Evolutionary conservation across 441 rosid genomes (phyloP).

Genomic region (Breynia disticha): DNA sequence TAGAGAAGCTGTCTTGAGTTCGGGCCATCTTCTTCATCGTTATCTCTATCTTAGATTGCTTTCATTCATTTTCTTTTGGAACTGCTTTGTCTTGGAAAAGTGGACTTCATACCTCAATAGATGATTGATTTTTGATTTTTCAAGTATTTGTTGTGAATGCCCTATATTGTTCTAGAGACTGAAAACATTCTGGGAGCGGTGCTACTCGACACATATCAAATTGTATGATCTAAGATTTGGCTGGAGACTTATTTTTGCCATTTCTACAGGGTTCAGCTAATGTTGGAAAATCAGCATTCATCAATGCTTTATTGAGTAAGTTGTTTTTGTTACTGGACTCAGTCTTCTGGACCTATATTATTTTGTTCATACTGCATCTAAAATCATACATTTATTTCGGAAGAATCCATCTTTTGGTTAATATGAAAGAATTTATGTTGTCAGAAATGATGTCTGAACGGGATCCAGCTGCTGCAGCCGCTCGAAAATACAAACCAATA

Average conservation of each 20-base stretch:
- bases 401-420: neutral
- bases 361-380: neutral
- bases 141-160: too few species aligned
- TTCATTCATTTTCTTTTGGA: neutral
- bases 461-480: slow-evolving; percentile 93
- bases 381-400: neutral
- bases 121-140: too few species aligned
- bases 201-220: too few species aligned
- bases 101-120: too few species aligned
- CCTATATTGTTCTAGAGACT: too few species aligned
- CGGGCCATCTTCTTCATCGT: neutral
- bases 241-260: slow-evolving; percentile 10
- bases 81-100: too few species aligned
- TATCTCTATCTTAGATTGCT: neutral
- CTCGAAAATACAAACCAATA: slow-evolving; percentile 77
- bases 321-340: slow-evolving; percentile 4
- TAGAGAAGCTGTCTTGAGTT: neutral
- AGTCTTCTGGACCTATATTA: neutral
- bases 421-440: neutral
- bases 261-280: slow-evolving; percentile 81
- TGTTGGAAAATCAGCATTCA: slow-evolving; percentile 97
- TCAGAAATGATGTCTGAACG: slow-evolving; percentile 72
- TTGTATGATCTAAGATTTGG: neutral
- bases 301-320: slow-evolving; percentile 85
- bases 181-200: neutral